Evolutionary conservation across 495 filamentous ascomycete genomes (phyloP), one percentile per base, ranked within the genome.

Genomic region (Podospora pseudocomata): DNA sequence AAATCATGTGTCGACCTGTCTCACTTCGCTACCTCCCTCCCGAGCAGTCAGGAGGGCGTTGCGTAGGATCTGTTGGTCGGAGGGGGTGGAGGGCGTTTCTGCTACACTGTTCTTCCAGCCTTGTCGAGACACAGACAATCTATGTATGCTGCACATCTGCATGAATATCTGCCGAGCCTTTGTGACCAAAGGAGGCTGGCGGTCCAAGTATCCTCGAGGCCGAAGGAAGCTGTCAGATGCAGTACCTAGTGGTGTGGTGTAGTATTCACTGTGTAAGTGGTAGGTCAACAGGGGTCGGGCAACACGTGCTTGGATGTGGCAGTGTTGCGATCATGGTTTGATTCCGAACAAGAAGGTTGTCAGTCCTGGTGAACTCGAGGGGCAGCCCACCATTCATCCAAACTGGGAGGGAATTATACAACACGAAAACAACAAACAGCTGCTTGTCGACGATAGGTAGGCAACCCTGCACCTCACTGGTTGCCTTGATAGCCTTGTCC

Each of bases 1-100:
- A 20, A 65, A 65, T 65, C 64, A 65, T 56, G 64, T 65, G 64
- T 54, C 20, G 19, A 32, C 23, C 34, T 65, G 64, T 65, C 64
- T 65, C 64, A 65, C 64, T 57, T 4, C 27, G 20, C 32, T n/a
- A 49, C 44, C 26, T 65, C 9, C 16, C 27, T 39, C 39, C 26
- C 55, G 23, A 65, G 11, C 44, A n/a, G 54, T 58, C 49, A 65
- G 64, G 64, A 65, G 64, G 64, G 13, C 13, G 39, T 49, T 13
- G 27, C 9, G 27, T 32, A 44, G 34, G n/a, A 19, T 34, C n/a
- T 18, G 28, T 3, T 18, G 59, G 28, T 11, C 18, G 59, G 59
- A 28, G 59, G 59, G 59, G 59, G 39, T 49, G 5, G 30, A 7
- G 23, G 23, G 23, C 23, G 23, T 23, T 39, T 39, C 3, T 49